A percentile compares a stretch with the other conserved stretches of the same genome.
phyloP scores from a whole-genome alignment of 2,329 filamentous ascomycete species.

The Fusarium anguioides region DNA sequence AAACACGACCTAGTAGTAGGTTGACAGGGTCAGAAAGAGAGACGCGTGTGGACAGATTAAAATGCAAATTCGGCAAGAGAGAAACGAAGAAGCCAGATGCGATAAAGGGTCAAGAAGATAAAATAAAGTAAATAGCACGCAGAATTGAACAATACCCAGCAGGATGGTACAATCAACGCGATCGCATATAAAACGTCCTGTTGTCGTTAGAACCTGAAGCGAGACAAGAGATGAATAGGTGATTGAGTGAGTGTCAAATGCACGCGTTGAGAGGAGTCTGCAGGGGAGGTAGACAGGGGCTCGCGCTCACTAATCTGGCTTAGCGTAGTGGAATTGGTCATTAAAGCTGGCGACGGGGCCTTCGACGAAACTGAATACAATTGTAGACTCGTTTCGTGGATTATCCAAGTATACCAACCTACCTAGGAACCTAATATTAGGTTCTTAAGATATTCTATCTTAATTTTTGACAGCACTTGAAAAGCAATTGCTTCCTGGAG shows the following conservation, averaged over 20 bases:
- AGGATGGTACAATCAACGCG: conserved; percentile 7
- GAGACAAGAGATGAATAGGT: conserved; percentile 29
- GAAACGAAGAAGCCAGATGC: conserved; percentile 3
- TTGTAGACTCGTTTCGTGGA: no score
- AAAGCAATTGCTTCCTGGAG: no score
- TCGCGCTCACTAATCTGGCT: conserved; percentile 31
- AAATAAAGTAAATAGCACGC: background rate
- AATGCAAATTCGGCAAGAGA: conserved; percentile 10
- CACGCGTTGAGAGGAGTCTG: conserved; percentile 37
- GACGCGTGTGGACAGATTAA: conserved; percentile 37
- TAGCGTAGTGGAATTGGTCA: conserved; percentile 23
- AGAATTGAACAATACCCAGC: background rate
- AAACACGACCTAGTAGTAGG: conserved; percentile 29
- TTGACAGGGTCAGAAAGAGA: background rate
- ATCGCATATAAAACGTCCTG: conserved; percentile 19
- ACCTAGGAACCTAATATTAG: no score
- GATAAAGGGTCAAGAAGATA: background rate
- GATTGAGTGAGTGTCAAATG: conserved; percentile 28
- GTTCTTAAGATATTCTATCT: no score
- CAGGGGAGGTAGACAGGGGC: conserved; percentile 37
- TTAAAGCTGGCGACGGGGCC: background rate
- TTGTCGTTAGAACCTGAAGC: conserved; percentile 28
- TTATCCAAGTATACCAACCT: no score
- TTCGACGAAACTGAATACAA: conserved; percentile 1
- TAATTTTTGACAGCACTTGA: no score